These are phyloP conservation scores for Trichoderma sp. DNA, from an alignment of 2,329 filamentous ascomycete genomes.

Conservation along the genomic window DNA sequence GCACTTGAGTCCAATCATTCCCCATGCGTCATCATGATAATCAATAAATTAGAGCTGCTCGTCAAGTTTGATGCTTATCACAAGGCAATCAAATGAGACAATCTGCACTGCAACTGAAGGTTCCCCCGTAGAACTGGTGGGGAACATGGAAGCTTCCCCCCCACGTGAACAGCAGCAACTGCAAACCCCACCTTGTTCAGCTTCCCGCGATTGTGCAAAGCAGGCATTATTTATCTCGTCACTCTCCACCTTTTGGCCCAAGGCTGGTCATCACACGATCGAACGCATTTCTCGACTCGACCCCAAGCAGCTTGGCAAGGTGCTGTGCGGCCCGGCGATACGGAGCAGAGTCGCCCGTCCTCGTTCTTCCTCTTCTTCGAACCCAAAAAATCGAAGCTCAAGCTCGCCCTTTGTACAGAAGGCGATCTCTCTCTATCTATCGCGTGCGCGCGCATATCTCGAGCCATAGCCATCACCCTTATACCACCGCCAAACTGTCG, in stretches of 20 bases:
- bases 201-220: conserved; percentile 11
- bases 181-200: conserved; percentile 6
- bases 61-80: not conserved
- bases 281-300: conserved; percentile 4
- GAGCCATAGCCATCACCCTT: not conserved
- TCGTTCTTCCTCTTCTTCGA: not conserved
- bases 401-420: not conserved
- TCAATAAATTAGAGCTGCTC: not conserved
- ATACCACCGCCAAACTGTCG: conserved; percentile 44
- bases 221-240: conserved; percentile 4
- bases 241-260: conserved; percentile 10
- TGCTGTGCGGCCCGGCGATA: not conserved
- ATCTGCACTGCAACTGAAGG: not conserved
- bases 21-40: not conserved
- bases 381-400: not conserved
- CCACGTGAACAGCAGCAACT: conserved; percentile 18
- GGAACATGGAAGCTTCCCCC: not conserved
- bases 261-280: conserved; percentile 18
- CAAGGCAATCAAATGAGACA: not conserved
- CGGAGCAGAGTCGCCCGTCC: not conserved
- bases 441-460: not conserved
- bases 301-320: not conserved
- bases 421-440: not conserved
- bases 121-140: conserved; percentile 7
- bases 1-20: not conserved